Base-by-base conservation (phyloP, 2,329 filamentous ascomycete species). In the Aspergillus costaricaensis region DNA sequence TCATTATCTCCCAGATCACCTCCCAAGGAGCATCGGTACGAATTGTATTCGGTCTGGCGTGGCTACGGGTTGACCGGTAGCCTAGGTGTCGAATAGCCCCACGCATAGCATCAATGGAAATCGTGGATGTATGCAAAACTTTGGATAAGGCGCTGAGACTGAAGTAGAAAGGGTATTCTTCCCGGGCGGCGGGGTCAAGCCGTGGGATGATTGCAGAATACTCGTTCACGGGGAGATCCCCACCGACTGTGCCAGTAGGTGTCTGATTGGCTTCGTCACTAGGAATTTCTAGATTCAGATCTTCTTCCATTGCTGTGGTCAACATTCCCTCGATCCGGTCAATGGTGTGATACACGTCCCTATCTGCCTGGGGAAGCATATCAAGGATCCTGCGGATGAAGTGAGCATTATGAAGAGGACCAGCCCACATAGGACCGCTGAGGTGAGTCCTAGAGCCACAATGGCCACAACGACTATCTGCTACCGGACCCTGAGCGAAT, bases 1-100 rank as follows among this genome's bases (percentile, higher is more conserved):
- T 85, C 86, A 98, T 95, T 27, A 98, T 81, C 73, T 96, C 90
- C 93, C 95, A 98, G 51, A 99, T 85, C 0, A 91, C 88, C 4
- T 82, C 82, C 92, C 92, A 99, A 0, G 93, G 91, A 14, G 95
- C 95, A 76, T 98, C 88, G 0, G 95, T 98, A 80, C 96, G 96
- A 76, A 98, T 88, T 70, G 91, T 95, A 25, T 93, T 94, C 0
- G 91, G 85, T 67, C 92, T 92, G 68, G 92, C 92, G 76, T 99
- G 95, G 68, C 91, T 96, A 69, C 94, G 87, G 0, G 91, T 91
- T 3, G 90, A 90, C 49, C 85, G 84, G 73, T 96, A 98, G 6
- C 94, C 95, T 1, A 96, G 82, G 61, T 89, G 85, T 21, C 87
- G 83, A 30, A 99, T 80, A 3, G 95, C 95, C 21, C 95, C 94